A percentile compares a stretch with the other conserved stretches of the same genome.
phyloP scores from a whole-genome alignment of 2,329 filamentous ascomycete genomes.

The Pyrenochaeta sp. region DNA sequence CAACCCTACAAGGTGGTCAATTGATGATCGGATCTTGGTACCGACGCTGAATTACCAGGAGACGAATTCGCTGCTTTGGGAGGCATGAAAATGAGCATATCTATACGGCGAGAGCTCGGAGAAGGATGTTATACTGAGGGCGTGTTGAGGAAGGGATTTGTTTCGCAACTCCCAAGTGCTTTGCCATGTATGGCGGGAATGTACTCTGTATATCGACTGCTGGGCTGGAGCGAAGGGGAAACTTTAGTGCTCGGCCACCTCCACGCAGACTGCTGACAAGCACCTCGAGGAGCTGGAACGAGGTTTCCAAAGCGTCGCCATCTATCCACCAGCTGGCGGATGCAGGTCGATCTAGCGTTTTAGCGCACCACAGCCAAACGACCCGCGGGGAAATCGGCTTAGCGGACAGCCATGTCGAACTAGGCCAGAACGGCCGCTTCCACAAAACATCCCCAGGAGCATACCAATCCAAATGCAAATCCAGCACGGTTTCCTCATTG shows the following conservation, averaged over 20 bases:
- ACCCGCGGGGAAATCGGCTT: constrained; percentile 46
- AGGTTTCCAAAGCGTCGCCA: constrained; percentile 42
- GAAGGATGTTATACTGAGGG: constrained; percentile 28
- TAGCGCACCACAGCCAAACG: constrained; percentile 43
- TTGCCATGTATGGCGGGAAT: constrained; percentile 40
- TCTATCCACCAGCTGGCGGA: constrained; percentile 39
- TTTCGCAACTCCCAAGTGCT: constrained; percentile 31
- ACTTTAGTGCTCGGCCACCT: constrained; percentile 35
- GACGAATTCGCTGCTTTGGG: constrained; percentile 42
- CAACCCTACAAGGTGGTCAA: constrained; percentile 31
- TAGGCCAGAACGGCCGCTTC: constrained; percentile 38
- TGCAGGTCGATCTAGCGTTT: constrained; percentile 39
- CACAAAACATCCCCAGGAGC: constrained; percentile 32
- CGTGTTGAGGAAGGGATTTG: constrained; percentile 29
- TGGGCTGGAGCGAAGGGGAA: constrained; percentile 28
- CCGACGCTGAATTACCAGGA: constrained; percentile 33
- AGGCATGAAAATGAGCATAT: constrained; percentile 49
- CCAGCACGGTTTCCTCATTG: constrained; percentile 17
- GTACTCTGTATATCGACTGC: constrained; percentile 40
- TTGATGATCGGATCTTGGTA: constrained; percentile 1
- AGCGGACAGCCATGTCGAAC: constrained; percentile 33
- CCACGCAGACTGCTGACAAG: constrained; percentile 39
- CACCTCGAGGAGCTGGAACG: constrained; percentile 39
- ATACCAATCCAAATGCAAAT: constrained; percentile 27
- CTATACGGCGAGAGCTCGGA: constrained; percentile 28